Evolutionary conservation across 352 stramenopile genomes (phyloP), one percentile per base, ranked within the genome.

Genomic region (Stramenopiles sp.): DNA sequence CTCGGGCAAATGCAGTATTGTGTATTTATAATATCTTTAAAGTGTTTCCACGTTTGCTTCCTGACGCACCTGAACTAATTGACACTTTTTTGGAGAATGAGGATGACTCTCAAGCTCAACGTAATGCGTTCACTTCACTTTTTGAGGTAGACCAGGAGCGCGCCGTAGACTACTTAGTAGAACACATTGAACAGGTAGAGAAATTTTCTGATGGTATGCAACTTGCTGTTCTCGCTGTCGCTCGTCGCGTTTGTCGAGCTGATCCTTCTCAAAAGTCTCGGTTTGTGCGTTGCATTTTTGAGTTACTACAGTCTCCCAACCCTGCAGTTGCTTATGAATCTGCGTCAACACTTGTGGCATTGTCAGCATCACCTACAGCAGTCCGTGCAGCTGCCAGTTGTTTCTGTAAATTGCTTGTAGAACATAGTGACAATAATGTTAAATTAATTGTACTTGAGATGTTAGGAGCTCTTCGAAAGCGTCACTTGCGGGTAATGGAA

Each of bases 381-480:
- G 73, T 97, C 12, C 74, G 84, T 10, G 83, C 84, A 0, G 78
- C 80, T 1, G 77, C 81, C 7, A 71, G 91, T 46, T 93, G 84
- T 2, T 96, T 96, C 58, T 78, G 78, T 19, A 72, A 66, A 1
- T 60, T 99, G 23, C 61, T 99, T 8, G 93, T 91, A 55, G 75
- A 63, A 22, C 76, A 93, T 55, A 95, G 79, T 53, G 87, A 99
- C 58, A 96, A 99, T 58, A 99, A 99, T 49, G 78, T 99, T 36
- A 96, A 96, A 60, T 64, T 99, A 7, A 96, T 99, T 56, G 76
- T 98, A 26, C 61, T 99, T 12, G 83, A 97, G 48, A 69, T 83
- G 2, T 61, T 99, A 7, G 71, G 71, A 15, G 71, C 80, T 34
- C 61, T 99, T n/a, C 89, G 90, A 55, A 84, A 90, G 51, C 74